These are phyloP conservation scores for Trichosporon sp. DNA, from an alignment of 1,284 basidiomycete species.

Conservation along the genomic window DNA sequence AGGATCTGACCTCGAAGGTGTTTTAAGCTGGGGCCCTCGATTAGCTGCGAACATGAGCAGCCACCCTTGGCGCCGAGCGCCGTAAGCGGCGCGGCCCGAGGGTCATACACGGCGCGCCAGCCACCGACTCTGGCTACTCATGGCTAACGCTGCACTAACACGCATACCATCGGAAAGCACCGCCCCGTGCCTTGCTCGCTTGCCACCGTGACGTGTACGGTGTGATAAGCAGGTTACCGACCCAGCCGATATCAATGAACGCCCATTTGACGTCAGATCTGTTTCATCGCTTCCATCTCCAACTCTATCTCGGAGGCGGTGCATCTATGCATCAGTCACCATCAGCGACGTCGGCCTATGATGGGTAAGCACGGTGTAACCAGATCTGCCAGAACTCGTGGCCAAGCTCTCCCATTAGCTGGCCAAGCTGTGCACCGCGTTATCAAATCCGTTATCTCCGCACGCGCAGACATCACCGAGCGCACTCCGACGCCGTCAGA, in stretches of 20 bases:
- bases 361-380: background rate
- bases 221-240: background rate
- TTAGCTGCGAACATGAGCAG: background rate
- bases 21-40: constrained; percentile 1
- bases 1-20: background rate
- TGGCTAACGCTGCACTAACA: too few species aligned
- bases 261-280: background rate
- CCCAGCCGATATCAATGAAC: constrained; percentile 2
- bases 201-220: background rate
- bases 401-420: background rate
- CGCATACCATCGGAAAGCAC: background rate
- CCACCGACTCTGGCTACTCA: background rate
- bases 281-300: background rate
- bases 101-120: background rate
- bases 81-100: too few species aligned
- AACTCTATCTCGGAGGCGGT: background rate
- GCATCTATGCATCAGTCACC: background rate
- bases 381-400: background rate
- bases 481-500: too few species aligned
- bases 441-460: background rate
- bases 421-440: background rate
- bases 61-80: background rate
- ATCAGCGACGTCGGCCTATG: background rate
- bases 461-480: too few species aligned
- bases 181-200: background rate